phyloP scores from a whole-genome alignment of 1,284 basidiomycete genomes.

The Golubevia pallescens region DNA sequence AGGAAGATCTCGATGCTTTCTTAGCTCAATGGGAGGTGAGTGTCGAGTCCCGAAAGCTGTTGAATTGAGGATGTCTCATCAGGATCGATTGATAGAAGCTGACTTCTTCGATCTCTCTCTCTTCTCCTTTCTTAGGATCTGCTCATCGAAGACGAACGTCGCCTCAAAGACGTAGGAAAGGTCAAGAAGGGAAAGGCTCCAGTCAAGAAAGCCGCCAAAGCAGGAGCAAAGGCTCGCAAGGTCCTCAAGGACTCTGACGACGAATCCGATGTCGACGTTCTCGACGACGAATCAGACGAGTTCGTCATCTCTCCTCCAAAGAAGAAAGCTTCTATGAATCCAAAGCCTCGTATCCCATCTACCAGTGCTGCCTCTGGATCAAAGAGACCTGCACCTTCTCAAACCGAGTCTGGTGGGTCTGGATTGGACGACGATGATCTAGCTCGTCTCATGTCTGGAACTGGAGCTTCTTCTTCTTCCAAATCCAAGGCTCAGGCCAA shows the following conservation, averaged over 20 bases:
- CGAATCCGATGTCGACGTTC: slow-evolving; percentile 7
- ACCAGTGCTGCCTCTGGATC: background rate
- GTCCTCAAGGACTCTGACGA: slow-evolving; percentile 43
- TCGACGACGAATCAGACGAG: background rate
- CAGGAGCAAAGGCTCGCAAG: slow-evolving; percentile 37
- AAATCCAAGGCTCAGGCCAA: background rate
- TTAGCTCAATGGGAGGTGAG: slow-evolving; percentile 45
- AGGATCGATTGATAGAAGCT: no score
- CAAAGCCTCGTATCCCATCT: background rate
- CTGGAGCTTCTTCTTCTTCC: background rate
- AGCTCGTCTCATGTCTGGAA: background rate
- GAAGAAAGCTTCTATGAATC: background rate
- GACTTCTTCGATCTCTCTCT: background rate
- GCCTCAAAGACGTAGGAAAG: slow-evolving; percentile 38
- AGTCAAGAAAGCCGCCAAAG: slow-evolving; percentile 25
- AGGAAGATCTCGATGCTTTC: slow-evolving; percentile 52
- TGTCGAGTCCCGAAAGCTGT: background rate
- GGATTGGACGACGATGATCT: background rate
- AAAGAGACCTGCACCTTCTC: background rate
- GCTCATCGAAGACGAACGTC: slow-evolving; percentile 52
- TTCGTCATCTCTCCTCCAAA: background rate
- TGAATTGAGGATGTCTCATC: no score
- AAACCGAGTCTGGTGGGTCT: background rate
- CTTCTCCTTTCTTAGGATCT: slow-evolving; percentile 1
- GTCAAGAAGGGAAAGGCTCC: slow-evolving; percentile 27